phyloP scores from a whole-genome alignment of 2,329 filamentous ascomycete genomes.

The Colletotrichum lentis region DNA sequence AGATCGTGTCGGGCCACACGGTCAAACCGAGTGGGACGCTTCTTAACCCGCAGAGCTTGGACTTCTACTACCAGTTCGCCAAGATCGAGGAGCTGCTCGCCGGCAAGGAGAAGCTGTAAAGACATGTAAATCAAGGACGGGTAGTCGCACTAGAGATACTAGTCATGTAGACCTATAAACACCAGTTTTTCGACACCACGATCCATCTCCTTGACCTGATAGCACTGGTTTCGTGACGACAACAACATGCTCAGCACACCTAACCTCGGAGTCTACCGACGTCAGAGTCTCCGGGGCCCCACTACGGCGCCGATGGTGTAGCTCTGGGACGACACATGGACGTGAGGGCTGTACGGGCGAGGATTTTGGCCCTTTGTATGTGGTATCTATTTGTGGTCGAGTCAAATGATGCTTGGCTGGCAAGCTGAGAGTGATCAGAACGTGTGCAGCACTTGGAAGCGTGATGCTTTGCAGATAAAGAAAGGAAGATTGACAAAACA shows the following conservation, averaged over 20 bases:
- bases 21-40: conserved; percentile 81
- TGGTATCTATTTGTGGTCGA: conserved; percentile 47
- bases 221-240: conserved; percentile 21
- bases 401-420: background rate
- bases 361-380: conserved; percentile 71
- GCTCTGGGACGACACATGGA: conserved; percentile 66
- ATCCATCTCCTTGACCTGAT: conserved; percentile 27
- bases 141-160: background rate
- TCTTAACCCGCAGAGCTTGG: conserved; percentile 76
- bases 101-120: conserved; percentile 59
- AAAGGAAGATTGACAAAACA: too few species aligned
- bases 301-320: conserved; percentile 62
- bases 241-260: conserved; percentile 45
- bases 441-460: background rate
- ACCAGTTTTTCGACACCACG: background rate
- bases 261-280: conserved; percentile 44
- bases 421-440: background rate
- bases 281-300: conserved; percentile 51
- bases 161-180: background rate
- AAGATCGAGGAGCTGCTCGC: conserved; percentile 69
- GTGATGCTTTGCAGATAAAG: background rate
- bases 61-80: conserved; percentile 83
- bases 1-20: conserved; percentile 78
- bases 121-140: background rate
- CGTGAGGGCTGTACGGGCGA: conserved; percentile 63